These are phyloP conservation scores for Metarhizium robertsii DNA, from an alignment of 2,329 filamentous ascomycete species.

Conservation along the genomic window DNA sequence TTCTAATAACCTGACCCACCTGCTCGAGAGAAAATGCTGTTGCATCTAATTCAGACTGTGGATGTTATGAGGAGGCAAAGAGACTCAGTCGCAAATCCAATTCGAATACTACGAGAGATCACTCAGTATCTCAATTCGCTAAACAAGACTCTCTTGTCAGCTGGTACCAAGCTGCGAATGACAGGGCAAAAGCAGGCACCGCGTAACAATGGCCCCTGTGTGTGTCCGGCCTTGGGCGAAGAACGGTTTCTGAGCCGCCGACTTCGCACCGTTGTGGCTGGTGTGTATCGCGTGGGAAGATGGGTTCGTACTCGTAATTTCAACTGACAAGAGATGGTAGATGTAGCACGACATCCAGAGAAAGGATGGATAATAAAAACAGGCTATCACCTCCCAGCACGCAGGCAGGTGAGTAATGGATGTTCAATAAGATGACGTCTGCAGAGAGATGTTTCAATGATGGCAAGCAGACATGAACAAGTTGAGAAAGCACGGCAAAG, in stretches of 20 bases:
- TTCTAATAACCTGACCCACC: too few species aligned
- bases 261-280: conserved; percentile 1
- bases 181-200: neutral
- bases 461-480: neutral
- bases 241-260: neutral
- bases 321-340: conserved; percentile 1
- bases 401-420: neutral
- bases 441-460: neutral
- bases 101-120: neutral
- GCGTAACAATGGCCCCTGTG: neutral
- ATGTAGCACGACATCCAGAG: conserved; percentile 6
- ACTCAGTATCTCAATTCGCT: neutral
- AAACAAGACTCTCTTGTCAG: neutral
- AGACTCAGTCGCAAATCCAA: too few species aligned
- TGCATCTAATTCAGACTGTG: too few species aligned
- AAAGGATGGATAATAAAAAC: neutral
- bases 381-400: neutral
- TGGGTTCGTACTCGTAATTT: conserved; percentile 6
- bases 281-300: conserved; percentile 3
- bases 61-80: too few species aligned
- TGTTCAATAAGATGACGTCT: neutral
- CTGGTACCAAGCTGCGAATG: neutral
- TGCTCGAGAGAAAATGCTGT: too few species aligned
- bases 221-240: neutral
- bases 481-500: neutral